These are phyloP conservation scores for Cicer judaicum DNA, from an alignment of 306 rosid species.

Conservation along the genomic window DNA sequence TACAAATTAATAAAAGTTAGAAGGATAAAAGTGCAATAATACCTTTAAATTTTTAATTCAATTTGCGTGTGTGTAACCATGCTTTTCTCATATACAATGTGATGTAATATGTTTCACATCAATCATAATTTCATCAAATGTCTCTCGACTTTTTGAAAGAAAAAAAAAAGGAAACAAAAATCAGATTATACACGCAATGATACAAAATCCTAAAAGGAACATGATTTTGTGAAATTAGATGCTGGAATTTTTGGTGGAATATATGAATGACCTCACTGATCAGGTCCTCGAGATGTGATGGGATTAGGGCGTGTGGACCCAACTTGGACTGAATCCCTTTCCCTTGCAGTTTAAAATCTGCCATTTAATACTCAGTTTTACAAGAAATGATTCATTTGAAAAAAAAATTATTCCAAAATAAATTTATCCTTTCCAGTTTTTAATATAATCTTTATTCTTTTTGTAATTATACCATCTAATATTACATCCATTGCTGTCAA, in stretches of 20 bases:
- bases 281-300: not conserved
- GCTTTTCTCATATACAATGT: not conserved
- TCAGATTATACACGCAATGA: not conserved
- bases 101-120: not conserved
- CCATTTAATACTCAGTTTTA: too few relatives aligned
- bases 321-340: not conserved
- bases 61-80: too few relatives aligned
- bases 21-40: too few relatives aligned
- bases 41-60: too few relatives aligned
- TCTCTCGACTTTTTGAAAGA: not conserved
- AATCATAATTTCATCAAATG: not conserved
- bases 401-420: too few relatives aligned
- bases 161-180: not conserved
- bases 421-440: too few relatives aligned
- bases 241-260: constrained; percentile 18
- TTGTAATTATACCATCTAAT: too few relatives aligned
- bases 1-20: too few relatives aligned
- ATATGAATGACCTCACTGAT: constrained; percentile 14
- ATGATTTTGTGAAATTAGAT: constrained; percentile 32
- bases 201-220: not conserved
- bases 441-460: too few relatives aligned
- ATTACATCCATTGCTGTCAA: too few relatives aligned
- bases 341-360: not conserved
- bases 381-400: too few relatives aligned
- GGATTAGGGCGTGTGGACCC: not conserved